These are phyloP conservation scores for Glycyrrhiza uralensis DNA, from an alignment of 306 rosid species.

Conservation along the genomic window DNA sequence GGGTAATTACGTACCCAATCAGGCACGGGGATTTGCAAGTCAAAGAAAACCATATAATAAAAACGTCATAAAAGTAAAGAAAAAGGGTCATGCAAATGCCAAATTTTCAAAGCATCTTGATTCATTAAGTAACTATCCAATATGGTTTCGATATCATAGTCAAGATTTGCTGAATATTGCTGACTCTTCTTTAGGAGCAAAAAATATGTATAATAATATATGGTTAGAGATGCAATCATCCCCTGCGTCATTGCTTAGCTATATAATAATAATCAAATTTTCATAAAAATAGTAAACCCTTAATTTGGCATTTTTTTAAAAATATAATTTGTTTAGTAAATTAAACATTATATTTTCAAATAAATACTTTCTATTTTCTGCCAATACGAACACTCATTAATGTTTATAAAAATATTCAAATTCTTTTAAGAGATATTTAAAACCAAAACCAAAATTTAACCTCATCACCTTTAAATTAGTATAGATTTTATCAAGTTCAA, in stretches of 20 bases:
- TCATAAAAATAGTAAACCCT: neutral
- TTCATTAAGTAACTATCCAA: neutral
- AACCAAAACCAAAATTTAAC: neutral
- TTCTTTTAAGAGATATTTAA: neutral
- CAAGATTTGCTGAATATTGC: slow-evolving; percentile 39
- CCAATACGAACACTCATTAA: no score
- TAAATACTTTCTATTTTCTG: no score
- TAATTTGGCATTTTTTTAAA: neutral
- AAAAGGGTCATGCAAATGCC: neutral
- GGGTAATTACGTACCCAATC: neutral
- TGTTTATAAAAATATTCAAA: no score
- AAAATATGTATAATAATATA: no score
- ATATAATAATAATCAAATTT: neutral
- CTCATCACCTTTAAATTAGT: neutral
- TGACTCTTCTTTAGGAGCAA: neutral
- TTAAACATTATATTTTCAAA: no score
- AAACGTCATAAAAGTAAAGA: neutral
- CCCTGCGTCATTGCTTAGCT: neutral
- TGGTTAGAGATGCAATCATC: neutral
- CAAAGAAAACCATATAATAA: slow-evolving; percentile 1
- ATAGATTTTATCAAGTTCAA: neutral
- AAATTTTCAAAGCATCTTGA: slow-evolving; percentile 34
- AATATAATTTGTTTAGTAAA: no score
- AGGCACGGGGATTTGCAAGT: neutral
- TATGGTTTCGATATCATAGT: neutral